Percentiles rank a stretch among this genome's conserved stretches.
These are phyloP conservation scores for Termitomyces bulborhizus DNA, from an alignment of 768 basidiomycete species.

Conservation along the genomic window DNA sequence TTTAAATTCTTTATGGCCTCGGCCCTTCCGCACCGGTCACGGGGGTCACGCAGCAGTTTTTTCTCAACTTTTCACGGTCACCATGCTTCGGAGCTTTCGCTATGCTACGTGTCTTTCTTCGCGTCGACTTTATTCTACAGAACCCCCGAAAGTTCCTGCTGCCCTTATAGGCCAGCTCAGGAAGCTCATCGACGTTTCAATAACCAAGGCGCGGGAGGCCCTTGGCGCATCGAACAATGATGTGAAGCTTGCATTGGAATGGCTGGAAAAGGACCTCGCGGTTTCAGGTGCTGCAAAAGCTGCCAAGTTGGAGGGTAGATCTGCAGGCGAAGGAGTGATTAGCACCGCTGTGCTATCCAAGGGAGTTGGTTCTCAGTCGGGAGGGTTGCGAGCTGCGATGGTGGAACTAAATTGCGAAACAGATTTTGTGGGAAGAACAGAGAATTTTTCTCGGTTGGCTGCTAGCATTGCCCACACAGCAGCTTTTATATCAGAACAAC, in stretches of 20 bases:
- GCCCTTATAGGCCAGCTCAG: slow-evolving; percentile 84
- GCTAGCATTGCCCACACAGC: slow-evolving; percentile 79
- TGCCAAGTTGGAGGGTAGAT: slow-evolving; percentile 74
- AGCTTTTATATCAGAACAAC: slow-evolving; percentile 58
- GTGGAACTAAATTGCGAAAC: slow-evolving; percentile 95
- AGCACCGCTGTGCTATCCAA: slow-evolving; percentile 69
- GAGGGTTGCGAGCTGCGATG: slow-evolving; percentile 71
- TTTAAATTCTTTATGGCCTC: slow-evolving; percentile 1
- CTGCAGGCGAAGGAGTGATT: slow-evolving; percentile 74
- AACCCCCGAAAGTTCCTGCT: slow-evolving; percentile 50
- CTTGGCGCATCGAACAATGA: slow-evolving; percentile 70
- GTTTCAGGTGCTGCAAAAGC: slow-evolving; percentile 72
- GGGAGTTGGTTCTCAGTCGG: slow-evolving; percentile 39
- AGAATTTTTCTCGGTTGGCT: slow-evolving; percentile 72
- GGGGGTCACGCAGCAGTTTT: slow-evolving; percentile 12
- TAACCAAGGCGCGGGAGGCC: slow-evolving; percentile 86
- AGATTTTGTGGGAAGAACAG: slow-evolving; percentile 89
- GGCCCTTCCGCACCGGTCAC: slow-evolving; percentile 7
- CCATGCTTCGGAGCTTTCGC: slow-evolving; percentile 14
- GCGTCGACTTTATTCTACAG: slow-evolving; percentile 47
- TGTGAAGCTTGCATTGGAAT: slow-evolving; percentile 65
- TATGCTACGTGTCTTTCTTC: slow-evolving; percentile 16
- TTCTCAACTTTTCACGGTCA: slow-evolving; percentile 11
- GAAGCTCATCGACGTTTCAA: slow-evolving; percentile 73
- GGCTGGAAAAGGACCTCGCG: slow-evolving; percentile 73